These are phyloP conservation scores for Aurifilum marmelostoma DNA, from an alignment of 2,329 filamentous ascomycete species.

Conservation along the genomic window DNA sequence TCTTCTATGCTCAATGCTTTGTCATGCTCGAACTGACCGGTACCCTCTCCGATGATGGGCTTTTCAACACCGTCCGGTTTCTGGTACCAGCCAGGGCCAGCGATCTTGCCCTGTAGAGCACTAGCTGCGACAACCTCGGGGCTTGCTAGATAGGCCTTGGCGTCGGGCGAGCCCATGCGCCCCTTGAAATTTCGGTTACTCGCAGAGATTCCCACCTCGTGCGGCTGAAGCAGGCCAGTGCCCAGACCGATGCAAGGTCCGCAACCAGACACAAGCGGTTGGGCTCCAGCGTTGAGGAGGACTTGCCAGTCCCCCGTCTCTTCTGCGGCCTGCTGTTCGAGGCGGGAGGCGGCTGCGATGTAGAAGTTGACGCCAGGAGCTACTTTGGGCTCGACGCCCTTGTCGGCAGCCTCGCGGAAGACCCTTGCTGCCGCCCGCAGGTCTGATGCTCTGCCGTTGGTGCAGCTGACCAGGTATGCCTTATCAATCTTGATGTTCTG, in stretches of 20 bases:
- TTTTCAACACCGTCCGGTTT: constrained; percentile 69
- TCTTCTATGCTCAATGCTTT: constrained; percentile 69
- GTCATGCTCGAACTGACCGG: constrained; percentile 65
- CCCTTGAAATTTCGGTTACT: constrained; percentile 91
- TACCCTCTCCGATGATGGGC: constrained; percentile 72
- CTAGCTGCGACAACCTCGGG: constrained; percentile 93
- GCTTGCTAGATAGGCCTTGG: constrained; percentile 83
- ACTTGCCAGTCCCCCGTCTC: constrained; percentile 84
- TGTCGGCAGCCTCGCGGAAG: constrained; percentile 75
- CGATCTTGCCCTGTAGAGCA: constrained; percentile 70
- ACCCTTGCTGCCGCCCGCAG: constrained; percentile 81
- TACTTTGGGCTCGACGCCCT: constrained; percentile 66
- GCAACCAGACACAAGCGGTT: constrained; percentile 70
- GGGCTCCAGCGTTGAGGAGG: constrained; percentile 74
- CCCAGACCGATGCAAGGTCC: constrained; percentile 84
- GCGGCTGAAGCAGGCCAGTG: constrained; percentile 75
- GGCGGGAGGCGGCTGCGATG: constrained; percentile 80
- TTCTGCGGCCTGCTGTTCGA: constrained; percentile 78
- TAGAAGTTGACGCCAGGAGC: constrained; percentile 81
- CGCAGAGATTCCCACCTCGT: constrained; percentile 85
- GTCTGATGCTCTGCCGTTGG: constrained; percentile 82
- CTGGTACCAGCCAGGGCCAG: constrained; percentile 77
- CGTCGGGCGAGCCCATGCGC: constrained; percentile 79
- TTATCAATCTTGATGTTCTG: constrained; percentile 81
- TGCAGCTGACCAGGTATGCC: constrained; percentile 97